Conservation (phyloP, 2,329 filamentous ascomycete genomes). For the Hymenoscyphus scutula region DNA sequence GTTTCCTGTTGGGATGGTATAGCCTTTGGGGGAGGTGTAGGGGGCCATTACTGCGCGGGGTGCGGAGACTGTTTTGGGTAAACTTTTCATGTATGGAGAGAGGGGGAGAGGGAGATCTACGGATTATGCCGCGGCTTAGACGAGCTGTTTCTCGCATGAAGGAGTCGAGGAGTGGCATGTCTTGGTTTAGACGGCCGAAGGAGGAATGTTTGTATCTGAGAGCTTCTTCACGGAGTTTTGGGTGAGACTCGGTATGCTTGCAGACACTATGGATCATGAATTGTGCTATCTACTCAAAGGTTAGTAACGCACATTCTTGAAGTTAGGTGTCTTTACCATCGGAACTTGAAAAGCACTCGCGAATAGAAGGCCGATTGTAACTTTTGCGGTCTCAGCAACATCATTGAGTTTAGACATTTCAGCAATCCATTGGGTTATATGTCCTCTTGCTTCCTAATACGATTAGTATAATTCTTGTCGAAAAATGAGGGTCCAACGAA, state of each 20-base stretch:
- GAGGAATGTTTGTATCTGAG: background rate
- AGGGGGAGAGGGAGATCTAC: background rate
- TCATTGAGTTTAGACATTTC: background rate
- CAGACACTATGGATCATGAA: background rate
- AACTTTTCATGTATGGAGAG: background rate
- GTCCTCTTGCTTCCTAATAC: background rate
- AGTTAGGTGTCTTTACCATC: background rate
- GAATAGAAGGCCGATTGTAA: background rate
- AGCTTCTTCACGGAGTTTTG: constrained; percentile 3
- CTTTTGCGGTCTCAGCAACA: constrained; percentile 2
- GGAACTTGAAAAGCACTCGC: background rate
- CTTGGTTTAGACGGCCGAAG: background rate
- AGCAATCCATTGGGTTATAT: background rate
- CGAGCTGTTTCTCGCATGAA: background rate
- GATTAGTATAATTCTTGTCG: background rate
- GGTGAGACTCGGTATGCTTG: background rate
- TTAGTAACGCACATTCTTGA: background rate
- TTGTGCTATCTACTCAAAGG: background rate
- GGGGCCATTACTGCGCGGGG: background rate
- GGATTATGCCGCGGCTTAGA: background rate
- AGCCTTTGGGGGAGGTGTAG: background rate
- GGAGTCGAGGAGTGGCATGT: constrained; percentile 3
- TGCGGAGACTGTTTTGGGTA: background rate
- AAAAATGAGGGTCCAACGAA: background rate
- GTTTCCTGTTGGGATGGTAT: background rate